Evolutionary conservation across 2,329 filamentous ascomycete genomes (phyloP), one percentile per base, ranked within the genome.

Genomic region (Alternaria alternata): DNA sequence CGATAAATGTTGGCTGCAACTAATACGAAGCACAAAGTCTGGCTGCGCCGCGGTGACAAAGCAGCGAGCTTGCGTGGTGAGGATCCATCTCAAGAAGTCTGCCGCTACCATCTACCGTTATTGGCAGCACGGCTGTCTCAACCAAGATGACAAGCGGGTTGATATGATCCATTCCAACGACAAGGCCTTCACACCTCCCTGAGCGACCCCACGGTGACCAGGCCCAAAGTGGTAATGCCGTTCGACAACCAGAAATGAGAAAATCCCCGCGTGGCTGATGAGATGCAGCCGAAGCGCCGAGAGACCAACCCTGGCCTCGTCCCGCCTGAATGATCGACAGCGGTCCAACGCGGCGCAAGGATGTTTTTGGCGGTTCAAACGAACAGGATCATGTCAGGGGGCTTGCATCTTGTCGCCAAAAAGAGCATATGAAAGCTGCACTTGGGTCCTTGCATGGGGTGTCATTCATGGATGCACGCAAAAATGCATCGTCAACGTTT

Each of bases 271-370:
- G 62, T 75, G 73, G 70, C 74, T 72, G 69, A 65, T 68, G 66
- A 67, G 68, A 70, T 71, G 71, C 72, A 75, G 71, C 73, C 74
- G 72, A 75, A 68, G 73, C 73, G 69, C 72, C 73, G 73, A 75
- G 43, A 30, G 39, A 28, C 24, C 51, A 64, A 71, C 66, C 74
- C 73, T 74, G 67, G 69, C 61, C 65, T 67, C 70, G 66, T 75
- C 72, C 73, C 73, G 74, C 63, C 66, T 71, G 61, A 64, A 69
- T 71, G 75, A 78, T 78, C 75, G 73, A 72, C 75, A 69, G 69
- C 72, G 72, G 73, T 74, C 65, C 63, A 67, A 67, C 64, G 65
- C 68, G 67, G 64, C 66, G 67, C 70, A 73, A 67, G 67, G 63
- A 68, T 73, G 57, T 43, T 65, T 65, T 66, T 65, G 56, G 39